These are phyloP conservation scores for Neurospora sp. DNA, from an alignment of 495 filamentous ascomycete species.

Conservation along the genomic window DNA sequence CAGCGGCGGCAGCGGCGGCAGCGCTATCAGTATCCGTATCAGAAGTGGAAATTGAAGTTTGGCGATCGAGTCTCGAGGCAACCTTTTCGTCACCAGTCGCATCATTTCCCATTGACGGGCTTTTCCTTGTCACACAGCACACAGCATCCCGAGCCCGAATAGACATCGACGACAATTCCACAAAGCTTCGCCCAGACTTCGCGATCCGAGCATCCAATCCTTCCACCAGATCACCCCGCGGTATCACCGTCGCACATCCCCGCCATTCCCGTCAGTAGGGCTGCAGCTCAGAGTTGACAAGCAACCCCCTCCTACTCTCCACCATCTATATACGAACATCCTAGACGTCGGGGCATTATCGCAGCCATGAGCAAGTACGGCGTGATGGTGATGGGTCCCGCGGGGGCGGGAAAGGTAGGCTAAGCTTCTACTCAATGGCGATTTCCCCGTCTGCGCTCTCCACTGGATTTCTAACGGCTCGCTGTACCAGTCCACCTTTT, in stretches of 20 bases:
- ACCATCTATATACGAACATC: neutral
- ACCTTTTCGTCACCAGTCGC: neutral
- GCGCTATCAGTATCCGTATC: neutral
- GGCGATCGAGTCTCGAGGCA: neutral
- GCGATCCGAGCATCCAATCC: neutral
- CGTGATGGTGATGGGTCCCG: constrained; percentile 87
- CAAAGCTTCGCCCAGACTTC: neutral
- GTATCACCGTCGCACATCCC: neutral
- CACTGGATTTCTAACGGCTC: constrained; percentile 9
- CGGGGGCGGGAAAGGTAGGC: constrained; percentile 72
- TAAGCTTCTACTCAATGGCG: neutral
- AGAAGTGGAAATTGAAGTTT: neutral
- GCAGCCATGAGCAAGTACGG: constrained; percentile 82
- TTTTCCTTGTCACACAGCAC: neutral
- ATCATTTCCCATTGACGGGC: neutral
- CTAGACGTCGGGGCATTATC: neutral
- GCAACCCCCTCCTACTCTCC: neutral
- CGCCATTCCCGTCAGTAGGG: neutral
- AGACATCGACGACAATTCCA: neutral
- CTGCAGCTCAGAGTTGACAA: neutral
- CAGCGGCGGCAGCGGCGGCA: neutral
- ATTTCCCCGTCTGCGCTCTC: neutral
- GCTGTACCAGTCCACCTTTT: constrained; percentile 70
- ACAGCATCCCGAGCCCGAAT: neutral
- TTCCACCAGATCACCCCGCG: neutral